Evolutionary conservation across 1,284 basidiomycete genomes (phyloP), one percentile per base, ranked within the genome.

Genomic region (Wolfiporia cocos): DNA sequence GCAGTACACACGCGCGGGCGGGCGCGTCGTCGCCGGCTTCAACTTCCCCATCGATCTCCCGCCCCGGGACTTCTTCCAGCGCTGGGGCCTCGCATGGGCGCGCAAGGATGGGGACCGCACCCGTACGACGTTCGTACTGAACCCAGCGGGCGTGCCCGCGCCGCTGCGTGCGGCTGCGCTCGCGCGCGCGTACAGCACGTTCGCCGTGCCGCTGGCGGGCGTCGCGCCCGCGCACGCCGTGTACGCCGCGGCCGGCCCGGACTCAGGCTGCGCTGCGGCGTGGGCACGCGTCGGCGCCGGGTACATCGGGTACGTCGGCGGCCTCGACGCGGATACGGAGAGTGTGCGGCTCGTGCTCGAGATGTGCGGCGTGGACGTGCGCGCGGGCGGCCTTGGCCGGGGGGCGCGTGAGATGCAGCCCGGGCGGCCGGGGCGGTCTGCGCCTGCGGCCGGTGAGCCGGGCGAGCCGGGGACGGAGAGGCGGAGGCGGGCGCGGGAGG

Each of bases 81-180:
- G 33, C 18, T 54, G 50, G 50, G 44, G 44, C 12, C 37, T 51
- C 12, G 24, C 39, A 2, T 54, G 50, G 52, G 40, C 39, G 22
- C n/a, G n/a, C n/a, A n/a, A n/a, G n/a, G 22, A n/a, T 4, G 52
- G 52, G 7, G 41, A 41, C 11, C 51, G 49, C 38, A 28, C 39
- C 34, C 49, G 50, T 24, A 50, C 50, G 4, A 54, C 49, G 12
- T 43, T 49, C 39, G 44, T 32, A 14, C 46, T 50, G 32, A 54
- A 54, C 24, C 46, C 49, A 10, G 44, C 38, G 2, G 52, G 52
- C 5, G 14, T 50, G 2, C 52, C 52, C n/a, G 15, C 44, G 5
- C 50, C 48, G 2, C 50, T 54, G 34, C 15, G 26, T 6, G 22
- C 21, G 14, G n/a, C 21, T 18, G 39, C 44, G 9, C 48, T 54